A percentile compares a stretch with the other conserved stretches of the same genome.
These are phyloP conservation scores for Pythium rishiriense DNA, from an alignment of 352 stramenopile species.

Conservation along the genomic window DNA sequence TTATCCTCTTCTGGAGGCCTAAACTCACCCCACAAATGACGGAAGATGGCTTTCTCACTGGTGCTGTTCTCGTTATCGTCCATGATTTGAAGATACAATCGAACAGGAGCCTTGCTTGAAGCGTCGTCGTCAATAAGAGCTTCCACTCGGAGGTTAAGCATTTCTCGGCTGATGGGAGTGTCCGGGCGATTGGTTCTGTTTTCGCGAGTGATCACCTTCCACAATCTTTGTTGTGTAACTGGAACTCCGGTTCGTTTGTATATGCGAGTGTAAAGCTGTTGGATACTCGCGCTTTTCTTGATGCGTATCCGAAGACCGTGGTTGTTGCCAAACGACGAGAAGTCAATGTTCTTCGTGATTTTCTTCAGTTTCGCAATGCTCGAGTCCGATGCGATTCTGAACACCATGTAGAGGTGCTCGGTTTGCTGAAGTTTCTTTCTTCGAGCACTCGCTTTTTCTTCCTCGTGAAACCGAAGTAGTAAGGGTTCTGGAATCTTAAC, in stretches of 20 bases:
- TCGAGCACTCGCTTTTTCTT: constrained; percentile 63
- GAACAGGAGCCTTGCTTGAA: constrained; percentile 62
- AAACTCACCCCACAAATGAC: constrained; percentile 68
- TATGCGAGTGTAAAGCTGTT: constrained; percentile 65
- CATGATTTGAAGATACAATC: constrained; percentile 78
- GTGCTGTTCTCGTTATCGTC: background rate
- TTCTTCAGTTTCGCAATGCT: constrained; percentile 66
- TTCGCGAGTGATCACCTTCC: constrained; percentile 85
- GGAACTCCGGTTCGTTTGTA: constrained; percentile 66
- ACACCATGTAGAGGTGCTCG: constrained; percentile 79
- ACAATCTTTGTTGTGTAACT: constrained; percentile 65
- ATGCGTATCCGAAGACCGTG: constrained; percentile 66
- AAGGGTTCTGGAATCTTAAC: constrained; percentile 54
- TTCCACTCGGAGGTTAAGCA: constrained; percentile 49
- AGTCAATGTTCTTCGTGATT: constrained; percentile 79
- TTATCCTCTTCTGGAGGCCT: constrained; percentile 34
- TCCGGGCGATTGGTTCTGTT: constrained; percentile 83
- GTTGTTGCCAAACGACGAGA: constrained; percentile 71
- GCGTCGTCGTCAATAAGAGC: constrained; percentile 74
- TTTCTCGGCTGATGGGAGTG: constrained; percentile 42
- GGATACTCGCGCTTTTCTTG: constrained; percentile 54
- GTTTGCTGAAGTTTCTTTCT: constrained; percentile 83
- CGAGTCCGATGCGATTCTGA: constrained; percentile 77
- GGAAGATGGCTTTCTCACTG: constrained; percentile 31
- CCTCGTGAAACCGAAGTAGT: constrained; percentile 71